Evolutionary conservation across 768 basidiomycete species (phyloP), one percentile per base, ranked within the genome.

Genomic region (Cubamyces sp.): DNA sequence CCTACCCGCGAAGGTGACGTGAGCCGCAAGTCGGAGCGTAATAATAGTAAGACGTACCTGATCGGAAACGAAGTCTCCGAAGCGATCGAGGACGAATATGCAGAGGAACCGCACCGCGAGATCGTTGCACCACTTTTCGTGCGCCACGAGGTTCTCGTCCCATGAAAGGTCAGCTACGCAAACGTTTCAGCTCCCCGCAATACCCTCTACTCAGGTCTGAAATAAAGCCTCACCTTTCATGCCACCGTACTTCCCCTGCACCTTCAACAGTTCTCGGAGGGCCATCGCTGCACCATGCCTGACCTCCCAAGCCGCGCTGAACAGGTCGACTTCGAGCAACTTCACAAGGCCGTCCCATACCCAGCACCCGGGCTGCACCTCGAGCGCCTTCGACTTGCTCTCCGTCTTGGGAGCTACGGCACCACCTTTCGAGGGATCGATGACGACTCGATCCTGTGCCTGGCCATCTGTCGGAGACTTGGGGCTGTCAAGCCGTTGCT

Each of bases 51-150:
- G 15, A 65, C 76, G 39, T 43, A 82, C 83, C 78, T 96, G 95
- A 72, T 99, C 97, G 0, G 94, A 92, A 39, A 97, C 87, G 71
- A 96, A 99, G 75, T 99, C 97, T 2, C 96, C 94, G 69, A 99
- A 99, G n/a, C 97, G 87, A 73, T 99, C 97, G 25, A 98, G 80
- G 34, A 96, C 91, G 64, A 98, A 91, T 9, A 98, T 87, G 67
- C 88, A 90, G 2, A 98, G 83, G 53, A 97, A 84, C 66, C 90
- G 90, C 11, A 92, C 86, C 2, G 93, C 90, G 16, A 98, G 77
- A 60, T 88, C 86, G 63, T 96, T 96, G 74, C 92, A 94, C 94
- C 94, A 96, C 68, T 82, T 82, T 74, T 92, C 90, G 68, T 95
- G 93, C 0, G 80, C 80, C 43, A 78, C 73, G 19, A 81, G 80